phyloP scores from a whole-genome alignment of 176 grass and related monocot species.

The Ensete glaucum region DNA sequence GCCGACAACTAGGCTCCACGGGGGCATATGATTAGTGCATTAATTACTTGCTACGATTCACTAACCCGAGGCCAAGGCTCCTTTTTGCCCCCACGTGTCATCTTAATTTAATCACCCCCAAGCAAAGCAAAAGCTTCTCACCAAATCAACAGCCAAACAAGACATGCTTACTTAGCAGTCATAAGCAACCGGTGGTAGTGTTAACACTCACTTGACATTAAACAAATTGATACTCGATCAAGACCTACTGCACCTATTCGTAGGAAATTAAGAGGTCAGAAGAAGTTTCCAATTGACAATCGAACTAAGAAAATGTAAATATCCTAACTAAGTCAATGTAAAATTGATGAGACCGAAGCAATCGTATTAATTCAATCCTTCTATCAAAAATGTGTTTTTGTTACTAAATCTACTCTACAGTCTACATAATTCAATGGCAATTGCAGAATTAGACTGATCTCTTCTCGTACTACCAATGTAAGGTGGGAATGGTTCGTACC shows the following conservation, averaged over 20 bases:
- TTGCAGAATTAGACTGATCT: no score
- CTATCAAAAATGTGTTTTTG: no score
- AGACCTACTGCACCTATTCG: neutral
- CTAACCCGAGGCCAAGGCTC: neutral
- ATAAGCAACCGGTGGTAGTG: neutral
- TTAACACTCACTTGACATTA: neutral
- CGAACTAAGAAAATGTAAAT: neutral
- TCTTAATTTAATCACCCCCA: neutral
- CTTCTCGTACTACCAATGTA: no score
- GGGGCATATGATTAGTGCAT: neutral
- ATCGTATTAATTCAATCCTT: no score
- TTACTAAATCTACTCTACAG: no score
- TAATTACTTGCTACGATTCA: neutral
- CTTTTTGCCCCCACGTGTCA: neutral
- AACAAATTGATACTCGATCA: neutral
- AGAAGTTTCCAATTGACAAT: neutral
- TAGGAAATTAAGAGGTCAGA: neutral
- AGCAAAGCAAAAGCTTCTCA: conserved; percentile 7
- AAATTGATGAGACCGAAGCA: no score
- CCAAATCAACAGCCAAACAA: neutral
- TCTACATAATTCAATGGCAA: no score
- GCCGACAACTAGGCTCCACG: neutral
- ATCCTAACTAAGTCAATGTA: neutral
- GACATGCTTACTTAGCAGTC: neutral
- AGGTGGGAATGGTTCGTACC: neutral